Percentiles rank a stretch among this genome's conserved stretches.
Conservation (phyloP, 2,329 filamentous ascomycete species). For the Aspergillus thermomutatus region DNA sequence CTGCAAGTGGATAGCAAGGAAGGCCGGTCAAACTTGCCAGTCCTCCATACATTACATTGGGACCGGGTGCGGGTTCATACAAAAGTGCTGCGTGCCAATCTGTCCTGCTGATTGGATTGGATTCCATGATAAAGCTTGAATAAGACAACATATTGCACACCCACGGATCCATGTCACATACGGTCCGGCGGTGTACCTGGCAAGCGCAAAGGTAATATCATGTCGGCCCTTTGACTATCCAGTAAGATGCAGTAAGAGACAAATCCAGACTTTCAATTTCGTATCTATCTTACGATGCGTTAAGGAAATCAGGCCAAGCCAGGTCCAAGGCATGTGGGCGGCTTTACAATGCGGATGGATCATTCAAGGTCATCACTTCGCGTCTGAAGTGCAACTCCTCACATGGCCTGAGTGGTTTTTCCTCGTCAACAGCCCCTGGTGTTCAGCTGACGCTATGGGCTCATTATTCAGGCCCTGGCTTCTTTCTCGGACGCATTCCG, state of each 20-base stretch:
- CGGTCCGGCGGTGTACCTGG: background rate
- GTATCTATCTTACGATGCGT: background rate
- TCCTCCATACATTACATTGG: background rate
- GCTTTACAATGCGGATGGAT: background rate
- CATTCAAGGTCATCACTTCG: background rate
- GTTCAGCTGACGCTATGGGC: background rate
- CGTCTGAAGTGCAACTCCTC: background rate
- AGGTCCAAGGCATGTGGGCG: too few species aligned
- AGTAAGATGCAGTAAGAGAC: background rate
- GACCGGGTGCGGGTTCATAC: background rate
- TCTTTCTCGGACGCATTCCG: background rate
- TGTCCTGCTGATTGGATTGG: too few species aligned
- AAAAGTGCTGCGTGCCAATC: background rate
- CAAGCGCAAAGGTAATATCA: background rate
- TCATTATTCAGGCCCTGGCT: background rate
- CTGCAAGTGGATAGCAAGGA: background rate
- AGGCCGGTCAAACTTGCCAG: background rate
- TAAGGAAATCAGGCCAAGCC: background rate
- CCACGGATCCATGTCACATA: background rate
- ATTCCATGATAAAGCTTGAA: too few species aligned
- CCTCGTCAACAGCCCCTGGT: background rate
- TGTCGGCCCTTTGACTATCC: background rate
- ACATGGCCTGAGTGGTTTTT: background rate
- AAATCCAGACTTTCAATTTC: background rate
- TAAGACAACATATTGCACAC: background rate